Evolutionary conservation across 2,329 filamentous ascomycete genomes (phyloP).

Genomic region (Aspergillus japonicus): DNA sequence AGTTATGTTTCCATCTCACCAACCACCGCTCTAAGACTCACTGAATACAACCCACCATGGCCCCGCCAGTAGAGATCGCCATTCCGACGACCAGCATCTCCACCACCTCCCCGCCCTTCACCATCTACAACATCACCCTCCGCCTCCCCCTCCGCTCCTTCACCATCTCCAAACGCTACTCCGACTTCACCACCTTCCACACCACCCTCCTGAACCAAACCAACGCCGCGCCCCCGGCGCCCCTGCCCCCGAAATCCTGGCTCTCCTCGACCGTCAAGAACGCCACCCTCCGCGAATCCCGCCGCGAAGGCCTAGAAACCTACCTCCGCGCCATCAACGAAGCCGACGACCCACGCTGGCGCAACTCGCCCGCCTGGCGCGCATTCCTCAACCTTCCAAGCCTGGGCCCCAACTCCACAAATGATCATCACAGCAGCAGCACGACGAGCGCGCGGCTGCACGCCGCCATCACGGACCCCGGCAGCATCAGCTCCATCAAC

Average conservation of each 20-base stretch:
- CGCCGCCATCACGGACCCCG: constrained; percentile 43
- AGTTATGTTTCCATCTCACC: not conserved
- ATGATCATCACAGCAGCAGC: constrained; percentile 28
- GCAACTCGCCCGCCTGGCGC: constrained; percentile 56
- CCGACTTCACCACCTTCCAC: constrained; percentile 61
- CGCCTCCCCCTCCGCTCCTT: constrained; percentile 61
- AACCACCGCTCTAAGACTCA: not conserved
- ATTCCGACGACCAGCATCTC: constrained; percentile 52
- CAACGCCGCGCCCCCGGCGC: constrained; percentile 51
- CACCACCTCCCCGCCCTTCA: constrained; percentile 55
- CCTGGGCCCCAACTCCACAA: constrained; percentile 11
- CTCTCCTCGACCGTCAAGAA: constrained; percentile 58
- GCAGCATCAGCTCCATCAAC: constrained; percentile 10
- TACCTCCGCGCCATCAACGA: constrained; percentile 61
- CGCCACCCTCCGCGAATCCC: constrained; percentile 56
- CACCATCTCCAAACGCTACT: constrained; percentile 62
- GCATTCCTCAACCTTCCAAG: constrained; percentile 58
- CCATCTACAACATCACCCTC: constrained; percentile 61
- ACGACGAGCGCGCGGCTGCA: constrained; percentile 42
- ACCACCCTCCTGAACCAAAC: constrained; percentile 51
- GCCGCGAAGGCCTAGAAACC: constrained; percentile 55
- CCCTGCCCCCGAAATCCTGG: constrained; percentile 62
- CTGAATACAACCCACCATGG: constrained; percentile 31
- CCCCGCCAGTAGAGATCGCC: constrained; percentile 45
- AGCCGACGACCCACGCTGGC: constrained; percentile 57